Evolutionary conservation across 2,329 filamentous ascomycete species (phyloP).

Genomic region (Colletotrichum liriopes): DNA sequence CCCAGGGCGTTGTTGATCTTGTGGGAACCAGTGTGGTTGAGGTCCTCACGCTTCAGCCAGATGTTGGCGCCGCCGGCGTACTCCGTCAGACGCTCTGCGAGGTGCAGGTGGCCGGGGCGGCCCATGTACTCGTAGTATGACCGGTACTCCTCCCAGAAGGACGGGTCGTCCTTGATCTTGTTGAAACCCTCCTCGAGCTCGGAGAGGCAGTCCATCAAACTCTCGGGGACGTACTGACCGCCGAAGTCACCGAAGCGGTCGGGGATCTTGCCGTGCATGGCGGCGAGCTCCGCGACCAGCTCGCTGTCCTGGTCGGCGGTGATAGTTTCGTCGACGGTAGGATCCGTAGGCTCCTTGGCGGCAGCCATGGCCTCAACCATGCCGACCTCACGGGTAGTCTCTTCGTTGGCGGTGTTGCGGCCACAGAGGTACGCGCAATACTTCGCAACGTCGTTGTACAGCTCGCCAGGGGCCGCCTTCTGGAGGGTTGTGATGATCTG

Average conservation of each 20-base stretch:
- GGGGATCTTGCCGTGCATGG: constrained; percentile 85
- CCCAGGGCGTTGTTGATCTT: constrained; percentile 99
- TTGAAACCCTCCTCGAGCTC: constrained; percentile 95
- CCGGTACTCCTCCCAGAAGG: constrained; percentile 97
- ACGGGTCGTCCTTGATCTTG: constrained; percentile 85
- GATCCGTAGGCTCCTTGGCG: constrained; percentile 71
- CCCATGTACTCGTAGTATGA: constrained; percentile 99
- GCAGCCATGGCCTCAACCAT: constrained; percentile 78
- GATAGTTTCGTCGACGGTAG: constrained; percentile 80
- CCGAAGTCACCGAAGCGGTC: constrained; percentile 96
- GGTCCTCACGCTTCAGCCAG: constrained; percentile 97
- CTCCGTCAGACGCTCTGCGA: constrained; percentile 90
- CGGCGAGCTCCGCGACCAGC: constrained; percentile 87
- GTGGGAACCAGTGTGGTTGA: constrained; percentile 98
- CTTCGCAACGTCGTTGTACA: constrained; percentile 82
- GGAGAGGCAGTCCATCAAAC: constrained; percentile 95
- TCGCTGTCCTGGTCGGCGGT: constrained; percentile 67
- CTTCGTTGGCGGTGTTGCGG: constrained; percentile 55
- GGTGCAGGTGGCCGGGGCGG: constrained; percentile 90
- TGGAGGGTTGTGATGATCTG: constrained; percentile 90
- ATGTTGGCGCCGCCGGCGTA: constrained; percentile 94
- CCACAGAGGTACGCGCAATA: constrained; percentile 83
- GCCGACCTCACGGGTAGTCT: constrained; percentile 75
- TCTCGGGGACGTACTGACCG: constrained; percentile 97
- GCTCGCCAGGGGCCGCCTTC: constrained; percentile 76